phyloP scores from a whole-genome alignment of 352 stramenopile species.

The Thraustotheca clavata region DNA sequence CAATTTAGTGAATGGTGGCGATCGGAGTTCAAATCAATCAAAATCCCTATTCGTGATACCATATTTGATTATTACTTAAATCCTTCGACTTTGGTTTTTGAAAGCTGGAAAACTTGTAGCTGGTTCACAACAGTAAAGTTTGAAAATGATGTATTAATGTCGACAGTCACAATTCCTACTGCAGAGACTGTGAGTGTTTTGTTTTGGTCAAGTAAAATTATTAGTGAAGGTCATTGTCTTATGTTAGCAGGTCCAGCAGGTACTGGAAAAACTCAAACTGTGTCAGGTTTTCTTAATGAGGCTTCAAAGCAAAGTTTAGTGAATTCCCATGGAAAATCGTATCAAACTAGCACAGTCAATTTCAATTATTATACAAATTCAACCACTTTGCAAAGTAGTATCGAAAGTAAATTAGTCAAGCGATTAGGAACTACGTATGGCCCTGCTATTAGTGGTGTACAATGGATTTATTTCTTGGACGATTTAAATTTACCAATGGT shows the following conservation, averaged over 20 bases:
- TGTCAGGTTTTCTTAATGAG: slow-evolving; percentile 37
- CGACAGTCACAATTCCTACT: slow-evolving; percentile 87
- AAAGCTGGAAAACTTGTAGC: slow-evolving; percentile 90
- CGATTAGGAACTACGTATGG: slow-evolving; percentile 81
- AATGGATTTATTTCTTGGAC: slow-evolving; percentile 94
- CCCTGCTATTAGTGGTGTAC: slow-evolving; percentile 50
- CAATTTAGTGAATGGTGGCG: slow-evolving; percentile 94
- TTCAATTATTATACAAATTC: slow-evolving; percentile 83
- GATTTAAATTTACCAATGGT: slow-evolving; percentile 94
- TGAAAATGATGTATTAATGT: slow-evolving; percentile 65
- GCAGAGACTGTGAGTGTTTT: slow-evolving; percentile 89
- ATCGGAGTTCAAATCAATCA: slow-evolving; percentile 89
- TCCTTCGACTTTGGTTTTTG: slow-evolving; percentile 77
- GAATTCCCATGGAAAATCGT: slow-evolving; percentile 3
- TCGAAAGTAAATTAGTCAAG: slow-evolving; percentile 87
- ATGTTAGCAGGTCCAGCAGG: slow-evolving; percentile 91
- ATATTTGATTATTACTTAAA: slow-evolving; percentile 97
- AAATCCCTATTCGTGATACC: slow-evolving; percentile 89
- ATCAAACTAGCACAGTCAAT: slow-evolving; percentile 44
- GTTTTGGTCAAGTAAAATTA: slow-evolving; percentile 91
- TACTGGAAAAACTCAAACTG: slow-evolving; percentile 92
- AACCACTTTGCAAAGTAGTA: slow-evolving; percentile 56
- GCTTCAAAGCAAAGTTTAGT: slow-evolving; percentile 17
- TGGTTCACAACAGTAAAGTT: slow-evolving; percentile 78
- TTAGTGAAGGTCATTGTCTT: slow-evolving; percentile 86